A percentile compares a stretch with the other conserved stretches of the same genome.
These are phyloP conservation scores for Fonsecaea multimorphosa DNA, from an alignment of 2,329 filamentous ascomycete species.

Conservation along the genomic window DNA sequence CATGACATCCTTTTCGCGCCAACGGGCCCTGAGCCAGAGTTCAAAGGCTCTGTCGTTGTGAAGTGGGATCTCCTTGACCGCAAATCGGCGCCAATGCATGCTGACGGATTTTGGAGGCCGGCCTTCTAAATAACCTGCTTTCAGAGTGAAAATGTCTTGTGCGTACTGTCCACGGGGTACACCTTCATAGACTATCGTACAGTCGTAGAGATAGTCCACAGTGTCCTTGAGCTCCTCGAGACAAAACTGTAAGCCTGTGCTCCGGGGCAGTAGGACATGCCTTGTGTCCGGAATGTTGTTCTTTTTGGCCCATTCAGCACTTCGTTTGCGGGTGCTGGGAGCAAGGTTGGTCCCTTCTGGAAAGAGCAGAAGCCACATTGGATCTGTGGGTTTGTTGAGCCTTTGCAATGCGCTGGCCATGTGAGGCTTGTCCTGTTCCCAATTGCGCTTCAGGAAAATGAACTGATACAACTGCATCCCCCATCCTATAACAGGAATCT, in stretches of 20 bases:
- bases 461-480: slow-evolving; percentile 88
- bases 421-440: slow-evolving; percentile 78
- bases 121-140: slow-evolving; percentile 80
- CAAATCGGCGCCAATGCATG: slow-evolving; percentile 85
- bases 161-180: slow-evolving; percentile 67
- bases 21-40: slow-evolving; percentile 76
- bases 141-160: slow-evolving; percentile 79
- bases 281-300: slow-evolving; percentile 72
- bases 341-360: slow-evolving; percentile 87
- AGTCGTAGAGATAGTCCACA: slow-evolving; percentile 82
- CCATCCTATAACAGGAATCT: slow-evolving; percentile 77
- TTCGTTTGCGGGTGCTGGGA: slow-evolving; percentile 71
- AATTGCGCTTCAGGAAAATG: slow-evolving; percentile 90
- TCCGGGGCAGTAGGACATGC: slow-evolving; percentile 77
- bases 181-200: slow-evolving; percentile 45
- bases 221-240: slow-evolving; percentile 75
- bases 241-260: slow-evolving; percentile 80
- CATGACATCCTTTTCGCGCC: slow-evolving; percentile 84
- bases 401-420: slow-evolving; percentile 75
- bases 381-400: slow-evolving; percentile 67
- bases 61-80: slow-evolving; percentile 74
- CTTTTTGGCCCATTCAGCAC: slow-evolving; percentile 77
- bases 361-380: slow-evolving; percentile 90
- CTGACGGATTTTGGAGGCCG: slow-evolving; percentile 85
- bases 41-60: slow-evolving; percentile 72